Conservation (phyloP, 2,329 filamentous ascomycete genomes). For the Tolypocladium album region DNA sequence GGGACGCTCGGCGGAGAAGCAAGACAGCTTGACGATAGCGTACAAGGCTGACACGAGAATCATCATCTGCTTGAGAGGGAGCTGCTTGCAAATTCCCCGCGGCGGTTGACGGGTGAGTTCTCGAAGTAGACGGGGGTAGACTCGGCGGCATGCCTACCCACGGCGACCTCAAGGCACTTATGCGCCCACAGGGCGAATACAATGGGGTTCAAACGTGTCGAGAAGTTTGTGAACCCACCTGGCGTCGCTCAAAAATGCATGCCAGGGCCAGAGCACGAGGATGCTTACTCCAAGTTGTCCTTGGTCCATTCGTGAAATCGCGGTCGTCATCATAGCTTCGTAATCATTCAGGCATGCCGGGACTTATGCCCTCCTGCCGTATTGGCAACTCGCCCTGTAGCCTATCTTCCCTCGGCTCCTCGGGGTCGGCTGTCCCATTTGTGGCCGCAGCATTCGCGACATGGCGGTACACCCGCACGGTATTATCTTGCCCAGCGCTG, state of each 20-base stretch:
- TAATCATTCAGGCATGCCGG: conserved; percentile 14
- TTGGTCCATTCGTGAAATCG: neutral
- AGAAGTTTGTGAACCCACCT: too few relatives aligned
- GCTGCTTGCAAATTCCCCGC: too few relatives aligned
- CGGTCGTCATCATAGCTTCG: neutral
- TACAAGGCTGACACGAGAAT: too few relatives aligned
- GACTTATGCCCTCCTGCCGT: conserved; percentile 27
- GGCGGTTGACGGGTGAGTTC: too few relatives aligned
- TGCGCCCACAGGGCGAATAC: too few relatives aligned
- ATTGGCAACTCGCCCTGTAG: conserved; percentile 43
- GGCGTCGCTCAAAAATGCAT: neutral
- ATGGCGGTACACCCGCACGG: conserved; percentile 38
- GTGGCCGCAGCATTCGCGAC: conserved; percentile 5
- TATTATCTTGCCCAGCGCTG: conserved; percentile 44
- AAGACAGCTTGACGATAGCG: too few relatives aligned
- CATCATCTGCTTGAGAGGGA: too few relatives aligned
- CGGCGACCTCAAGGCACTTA: too few relatives aligned
- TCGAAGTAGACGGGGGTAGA: too few relatives aligned
- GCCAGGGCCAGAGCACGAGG: neutral
- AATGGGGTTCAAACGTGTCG: too few relatives aligned
- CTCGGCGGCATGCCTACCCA: too few relatives aligned
- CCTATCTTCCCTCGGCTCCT: conserved; percentile 37
- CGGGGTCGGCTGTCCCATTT: conserved; percentile 8
- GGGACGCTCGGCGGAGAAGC: neutral
- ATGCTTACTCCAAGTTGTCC: neutral